phyloP scores from a whole-genome alignment of 2,329 filamentous ascomycete species.

The Cadophora gregata region DNA sequence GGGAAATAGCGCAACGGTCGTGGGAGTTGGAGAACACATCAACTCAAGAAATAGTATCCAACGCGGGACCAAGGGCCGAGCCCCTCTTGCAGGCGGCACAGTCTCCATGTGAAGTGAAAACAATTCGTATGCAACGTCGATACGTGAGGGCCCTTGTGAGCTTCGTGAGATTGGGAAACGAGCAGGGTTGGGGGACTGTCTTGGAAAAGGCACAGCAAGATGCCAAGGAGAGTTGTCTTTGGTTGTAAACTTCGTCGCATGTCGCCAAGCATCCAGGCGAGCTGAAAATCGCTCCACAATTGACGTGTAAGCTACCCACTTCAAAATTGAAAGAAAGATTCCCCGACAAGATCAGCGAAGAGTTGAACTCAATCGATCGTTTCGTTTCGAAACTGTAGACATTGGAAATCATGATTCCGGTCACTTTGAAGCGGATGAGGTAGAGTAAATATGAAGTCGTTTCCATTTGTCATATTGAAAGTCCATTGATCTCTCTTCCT shows the following conservation, averaged over 20 bases:
- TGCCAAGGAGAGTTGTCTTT: no score
- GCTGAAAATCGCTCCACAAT: background rate
- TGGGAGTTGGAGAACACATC: no score
- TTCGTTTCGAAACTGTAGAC: background rate
- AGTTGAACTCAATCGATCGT: background rate
- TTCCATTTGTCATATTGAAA: background rate
- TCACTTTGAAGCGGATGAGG: background rate
- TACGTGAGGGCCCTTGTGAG: background rate
- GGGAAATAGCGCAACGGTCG: no score
- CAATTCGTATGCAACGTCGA: no score
- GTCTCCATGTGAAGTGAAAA: no score
- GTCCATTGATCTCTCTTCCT: background rate
- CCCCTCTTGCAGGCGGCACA: no score
- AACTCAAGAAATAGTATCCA: no score
- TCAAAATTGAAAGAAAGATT: background rate
- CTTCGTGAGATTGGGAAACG: background rate
- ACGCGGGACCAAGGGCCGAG: no score
- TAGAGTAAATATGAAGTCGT: background rate
- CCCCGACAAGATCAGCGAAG: background rate
- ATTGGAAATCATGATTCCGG: background rate
- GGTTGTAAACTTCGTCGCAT: no score
- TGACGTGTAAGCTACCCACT: slow-evolving; percentile 2
- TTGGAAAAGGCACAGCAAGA: no score
- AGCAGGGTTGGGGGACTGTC: background rate
- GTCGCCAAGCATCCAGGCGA: background rate